Evolutionary conservation across 257 asterid species (phyloP).

Genomic region (Rubia yunnanensis): DNA sequence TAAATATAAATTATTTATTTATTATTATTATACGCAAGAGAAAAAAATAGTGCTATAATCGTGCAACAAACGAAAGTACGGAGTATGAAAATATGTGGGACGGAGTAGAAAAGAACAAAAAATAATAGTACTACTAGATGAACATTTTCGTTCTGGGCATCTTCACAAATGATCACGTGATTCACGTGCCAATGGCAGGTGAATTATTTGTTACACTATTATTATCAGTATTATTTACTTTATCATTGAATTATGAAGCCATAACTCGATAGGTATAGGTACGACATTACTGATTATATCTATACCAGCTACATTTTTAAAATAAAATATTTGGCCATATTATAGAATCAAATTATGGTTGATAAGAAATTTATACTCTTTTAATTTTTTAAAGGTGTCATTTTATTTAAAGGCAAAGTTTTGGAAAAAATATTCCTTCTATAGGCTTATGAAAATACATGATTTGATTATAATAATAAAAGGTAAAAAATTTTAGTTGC

Average conservation of each 20-base stretch:
- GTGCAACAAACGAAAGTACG: no score
- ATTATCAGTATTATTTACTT: background rate
- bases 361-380: no score
- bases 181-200: constrained; percentile 59
- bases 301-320: constrained; percentile 8
- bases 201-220: constrained; percentile 19
- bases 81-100: no score
- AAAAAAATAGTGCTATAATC: no score
- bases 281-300: constrained; percentile 28
- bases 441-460: no score
- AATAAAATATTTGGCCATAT: no score
- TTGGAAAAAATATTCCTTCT: background rate
- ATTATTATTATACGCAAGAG: no score
- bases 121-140: constrained; percentile 7
- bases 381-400: background rate
- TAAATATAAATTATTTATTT: no score
- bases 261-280: constrained; percentile 38
- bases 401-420: background rate
- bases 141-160: constrained; percentile 11
- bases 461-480: no score
- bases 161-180: constrained; percentile 50
- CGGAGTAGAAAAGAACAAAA: constrained; percentile 5
- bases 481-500: no score
- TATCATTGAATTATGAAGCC: constrained; percentile 25
- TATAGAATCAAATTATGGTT: no score